These are phyloP conservation scores for Coniella lustricola DNA, from an alignment of 2,329 filamentous ascomycete genomes.

Conservation along the genomic window DNA sequence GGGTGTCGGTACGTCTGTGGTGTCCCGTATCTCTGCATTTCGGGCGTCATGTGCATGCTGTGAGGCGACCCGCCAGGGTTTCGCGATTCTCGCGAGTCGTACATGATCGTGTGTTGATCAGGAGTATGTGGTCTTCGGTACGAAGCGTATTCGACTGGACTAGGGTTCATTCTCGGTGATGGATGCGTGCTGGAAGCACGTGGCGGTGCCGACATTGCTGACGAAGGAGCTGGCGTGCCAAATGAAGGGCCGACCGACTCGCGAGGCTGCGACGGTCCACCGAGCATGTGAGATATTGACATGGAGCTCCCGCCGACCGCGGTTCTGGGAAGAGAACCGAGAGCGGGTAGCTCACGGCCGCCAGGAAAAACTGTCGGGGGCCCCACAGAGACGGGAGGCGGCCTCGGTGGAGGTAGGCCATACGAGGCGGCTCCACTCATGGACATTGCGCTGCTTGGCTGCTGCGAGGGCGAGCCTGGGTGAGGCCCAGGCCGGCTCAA, in stretches of 20 bases:
- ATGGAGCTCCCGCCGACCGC: conserved; percentile 46
- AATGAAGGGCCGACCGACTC: conserved; percentile 31
- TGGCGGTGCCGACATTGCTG: conserved; percentile 33
- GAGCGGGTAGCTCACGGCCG: conserved; percentile 46
- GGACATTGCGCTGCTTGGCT: conserved; percentile 20
- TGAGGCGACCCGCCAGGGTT: conserved; percentile 42
- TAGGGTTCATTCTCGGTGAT: conserved; percentile 48
- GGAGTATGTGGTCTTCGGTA: conserved; percentile 66
- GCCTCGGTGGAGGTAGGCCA: conserved; percentile 39
- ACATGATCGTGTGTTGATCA: conserved; percentile 52
- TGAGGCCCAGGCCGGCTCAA: conserved; percentile 40
- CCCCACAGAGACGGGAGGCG: conserved; percentile 35
- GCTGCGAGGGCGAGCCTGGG: conserved; percentile 37
- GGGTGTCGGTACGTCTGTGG: conserved; percentile 48
- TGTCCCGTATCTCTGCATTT: conserved; percentile 52
- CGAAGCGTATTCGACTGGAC: conserved; percentile 51
- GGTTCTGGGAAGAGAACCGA: conserved; percentile 42
- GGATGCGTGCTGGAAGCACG: conserved; percentile 45
- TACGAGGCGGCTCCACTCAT: conserved; percentile 29
- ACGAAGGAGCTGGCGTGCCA: conserved; percentile 31
- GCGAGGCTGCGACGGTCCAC: conserved; percentile 38
- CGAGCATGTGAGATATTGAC: conserved; percentile 56
- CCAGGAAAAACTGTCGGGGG: conserved; percentile 39
- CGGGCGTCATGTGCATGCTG: conserved; percentile 47
- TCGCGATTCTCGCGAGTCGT: conserved; percentile 35